A percentile compares a stretch with the other conserved stretches of the same genome.
phyloP scores from a whole-genome alignment of 495 filamentous ascomycete species.

The Xylaria intraflava region DNA sequence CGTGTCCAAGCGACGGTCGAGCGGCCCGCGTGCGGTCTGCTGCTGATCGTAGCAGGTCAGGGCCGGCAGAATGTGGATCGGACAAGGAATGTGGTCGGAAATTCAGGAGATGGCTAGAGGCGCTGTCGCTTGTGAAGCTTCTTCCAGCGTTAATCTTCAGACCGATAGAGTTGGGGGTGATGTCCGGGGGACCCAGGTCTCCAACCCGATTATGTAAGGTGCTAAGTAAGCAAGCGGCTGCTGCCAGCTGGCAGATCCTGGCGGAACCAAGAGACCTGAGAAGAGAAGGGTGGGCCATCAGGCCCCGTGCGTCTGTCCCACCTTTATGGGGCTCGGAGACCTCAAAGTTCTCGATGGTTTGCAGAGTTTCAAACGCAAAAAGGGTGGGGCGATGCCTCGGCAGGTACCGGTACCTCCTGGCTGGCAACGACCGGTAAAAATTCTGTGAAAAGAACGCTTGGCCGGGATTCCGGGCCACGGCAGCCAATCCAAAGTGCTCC shows the following conservation, averaged over 20 bases:
- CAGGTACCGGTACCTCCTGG: background rate
- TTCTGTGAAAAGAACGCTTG: conserved; percentile 16
- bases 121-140: conserved; percentile 9
- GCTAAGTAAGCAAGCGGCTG: background rate
- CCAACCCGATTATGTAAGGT: background rate
- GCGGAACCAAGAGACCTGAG: background rate
- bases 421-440: conserved; percentile 11
- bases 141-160: background rate
- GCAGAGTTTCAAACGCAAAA: no score
- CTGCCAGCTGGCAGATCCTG: background rate
- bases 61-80: background rate
- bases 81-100: background rate
- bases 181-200: background rate
- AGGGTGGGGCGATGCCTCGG: no score
- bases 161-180: background rate
- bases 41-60: background rate
- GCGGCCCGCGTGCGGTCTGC: background rate
- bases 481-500: conserved; percentile 11
- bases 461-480: conserved; percentile 3
- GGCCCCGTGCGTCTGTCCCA: no score
- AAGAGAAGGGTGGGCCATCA: no score
- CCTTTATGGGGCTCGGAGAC: no score
- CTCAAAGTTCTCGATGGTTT: no score
- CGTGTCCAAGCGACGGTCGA: background rate
- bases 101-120: background rate